Conservation (phyloP, 2,329 filamentous ascomycete species). For the Thielaviopsis ethacetica region DNA sequence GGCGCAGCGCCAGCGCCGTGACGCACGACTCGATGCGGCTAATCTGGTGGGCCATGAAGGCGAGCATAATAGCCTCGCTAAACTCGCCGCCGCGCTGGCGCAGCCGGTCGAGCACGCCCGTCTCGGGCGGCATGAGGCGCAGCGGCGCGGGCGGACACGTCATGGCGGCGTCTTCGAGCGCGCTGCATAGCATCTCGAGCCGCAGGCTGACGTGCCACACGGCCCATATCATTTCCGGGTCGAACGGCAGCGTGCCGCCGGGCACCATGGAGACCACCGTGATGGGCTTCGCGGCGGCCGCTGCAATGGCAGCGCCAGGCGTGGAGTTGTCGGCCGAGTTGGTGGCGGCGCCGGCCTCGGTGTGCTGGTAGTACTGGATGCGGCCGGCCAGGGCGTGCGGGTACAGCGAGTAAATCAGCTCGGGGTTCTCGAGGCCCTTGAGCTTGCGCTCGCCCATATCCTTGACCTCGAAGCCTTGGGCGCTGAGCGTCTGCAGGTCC, state of each 20-base stretch:
- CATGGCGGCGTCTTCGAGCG: constrained; percentile 54
- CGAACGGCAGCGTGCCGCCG: constrained; percentile 54
- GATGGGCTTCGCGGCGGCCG: constrained; percentile 38
- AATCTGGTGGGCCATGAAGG: constrained; percentile 88
- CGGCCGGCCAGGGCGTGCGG: constrained; percentile 75
- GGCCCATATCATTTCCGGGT: constrained; percentile 73
- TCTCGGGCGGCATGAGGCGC: constrained; percentile 54
- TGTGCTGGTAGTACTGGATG: constrained; percentile 48
- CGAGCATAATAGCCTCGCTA: constrained; percentile 72
- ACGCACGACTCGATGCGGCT: constrained; percentile 74
- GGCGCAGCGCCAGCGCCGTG: constrained; percentile 61
- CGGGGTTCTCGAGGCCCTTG: constrained; percentile 93
- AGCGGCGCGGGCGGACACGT: not conserved
- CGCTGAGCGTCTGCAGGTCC: constrained; percentile 73
- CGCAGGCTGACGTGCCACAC: constrained; percentile 80
- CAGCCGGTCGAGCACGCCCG: constrained; percentile 58
- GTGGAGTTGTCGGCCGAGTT: too few relatives aligned
- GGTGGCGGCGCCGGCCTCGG: constrained; percentile 22
- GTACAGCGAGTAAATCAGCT: constrained; percentile 90
- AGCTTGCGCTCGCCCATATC: constrained; percentile 89
- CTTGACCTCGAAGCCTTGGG: constrained; percentile 91
- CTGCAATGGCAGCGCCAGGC: constrained; percentile 14
- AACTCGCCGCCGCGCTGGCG: constrained; percentile 60
- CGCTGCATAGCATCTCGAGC: constrained; percentile 83
- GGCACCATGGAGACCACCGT: constrained; percentile 21